Conservation (phyloP, 768 basidiomycete species). For the Termitomyces sp. region DNA sequence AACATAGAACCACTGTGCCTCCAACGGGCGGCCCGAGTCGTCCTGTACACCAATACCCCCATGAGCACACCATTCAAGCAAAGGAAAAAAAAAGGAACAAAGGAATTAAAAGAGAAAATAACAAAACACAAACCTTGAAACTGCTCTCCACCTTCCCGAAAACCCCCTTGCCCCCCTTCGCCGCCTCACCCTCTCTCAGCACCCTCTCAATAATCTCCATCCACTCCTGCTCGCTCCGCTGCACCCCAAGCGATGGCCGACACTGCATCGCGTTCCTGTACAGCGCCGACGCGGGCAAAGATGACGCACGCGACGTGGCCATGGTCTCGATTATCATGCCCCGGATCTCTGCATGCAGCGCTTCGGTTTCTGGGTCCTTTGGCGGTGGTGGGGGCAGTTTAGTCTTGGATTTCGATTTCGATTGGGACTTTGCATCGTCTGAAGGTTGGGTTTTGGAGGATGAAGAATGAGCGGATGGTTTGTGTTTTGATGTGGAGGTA, state of each 20-base stretch:
- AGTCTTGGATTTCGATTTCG: no score
- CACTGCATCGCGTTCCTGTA: constrained; percentile 48
- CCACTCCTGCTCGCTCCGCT: constrained; percentile 45
- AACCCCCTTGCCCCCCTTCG: constrained; percentile 45
- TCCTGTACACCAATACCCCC: constrained; percentile 29
- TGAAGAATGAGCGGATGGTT: not conserved
- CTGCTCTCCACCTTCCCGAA: constrained; percentile 73
- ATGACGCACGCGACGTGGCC: constrained; percentile 70
- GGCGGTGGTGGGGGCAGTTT: no score
- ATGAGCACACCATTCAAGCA: not conserved
- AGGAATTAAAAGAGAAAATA: not conserved
- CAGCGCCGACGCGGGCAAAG: constrained; percentile 52
- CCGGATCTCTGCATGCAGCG: constrained; percentile 37
- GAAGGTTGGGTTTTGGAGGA: not conserved
- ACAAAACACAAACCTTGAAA: constrained; percentile 41
- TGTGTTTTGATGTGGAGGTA: not conserved
- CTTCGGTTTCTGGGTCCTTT: constrained; percentile 3
- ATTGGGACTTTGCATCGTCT: not conserved
- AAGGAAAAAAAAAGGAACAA: constrained; percentile 4
- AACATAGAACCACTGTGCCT: constrained; percentile 75
- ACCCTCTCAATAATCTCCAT: constrained; percentile 45
- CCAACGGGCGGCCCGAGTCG: constrained; percentile 46
- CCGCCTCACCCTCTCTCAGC: constrained; percentile 41
- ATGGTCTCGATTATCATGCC: constrained; percentile 71
- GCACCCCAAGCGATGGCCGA: constrained; percentile 47